Evolutionary conservation across 768 basidiomycete genomes (phyloP).

Genomic region (Myochromella boudieri): DNA sequence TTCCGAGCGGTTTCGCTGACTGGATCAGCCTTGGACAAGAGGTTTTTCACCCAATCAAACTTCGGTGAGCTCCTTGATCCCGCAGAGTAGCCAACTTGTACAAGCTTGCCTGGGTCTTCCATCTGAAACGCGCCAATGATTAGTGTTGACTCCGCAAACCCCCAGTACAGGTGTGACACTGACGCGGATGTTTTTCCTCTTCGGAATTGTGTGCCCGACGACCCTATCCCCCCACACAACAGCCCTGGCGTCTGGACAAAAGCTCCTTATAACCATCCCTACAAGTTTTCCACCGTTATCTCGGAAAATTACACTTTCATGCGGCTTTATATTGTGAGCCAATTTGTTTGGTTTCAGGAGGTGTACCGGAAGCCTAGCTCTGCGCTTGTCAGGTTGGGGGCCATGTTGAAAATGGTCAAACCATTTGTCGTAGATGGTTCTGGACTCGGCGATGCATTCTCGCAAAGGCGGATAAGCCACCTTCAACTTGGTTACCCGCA

Average conservation of each 20-base stretch:
- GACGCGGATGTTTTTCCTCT: neutral
- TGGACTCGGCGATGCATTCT: neutral
- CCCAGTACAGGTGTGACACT: no score
- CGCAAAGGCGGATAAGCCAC: neutral
- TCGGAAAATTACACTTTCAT: neutral
- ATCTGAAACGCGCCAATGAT: no score
- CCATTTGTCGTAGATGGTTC: neutral
- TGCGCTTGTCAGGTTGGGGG: neutral
- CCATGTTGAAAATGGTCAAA: neutral
- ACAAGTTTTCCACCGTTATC: neutral
- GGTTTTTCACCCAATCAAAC: conserved; percentile 17
- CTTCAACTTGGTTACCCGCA: neutral
- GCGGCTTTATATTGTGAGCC: neutral
- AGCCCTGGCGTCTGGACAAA: neutral
- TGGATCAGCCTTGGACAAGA: neutral
- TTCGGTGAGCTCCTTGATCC: conserved; percentile 7
- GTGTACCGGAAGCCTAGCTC: neutral
- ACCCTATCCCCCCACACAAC: neutral
- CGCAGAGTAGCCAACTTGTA: conserved; percentile 14
- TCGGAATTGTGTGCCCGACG: neutral
- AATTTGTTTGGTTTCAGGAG: neutral
- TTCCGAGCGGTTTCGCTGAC: neutral
- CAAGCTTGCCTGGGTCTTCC: conserved; percentile 16
- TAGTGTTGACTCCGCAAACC: no score
- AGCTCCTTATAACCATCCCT: neutral